Conservation (phyloP, 208 protist genomes). For the Phytomonas francai region DNA sequence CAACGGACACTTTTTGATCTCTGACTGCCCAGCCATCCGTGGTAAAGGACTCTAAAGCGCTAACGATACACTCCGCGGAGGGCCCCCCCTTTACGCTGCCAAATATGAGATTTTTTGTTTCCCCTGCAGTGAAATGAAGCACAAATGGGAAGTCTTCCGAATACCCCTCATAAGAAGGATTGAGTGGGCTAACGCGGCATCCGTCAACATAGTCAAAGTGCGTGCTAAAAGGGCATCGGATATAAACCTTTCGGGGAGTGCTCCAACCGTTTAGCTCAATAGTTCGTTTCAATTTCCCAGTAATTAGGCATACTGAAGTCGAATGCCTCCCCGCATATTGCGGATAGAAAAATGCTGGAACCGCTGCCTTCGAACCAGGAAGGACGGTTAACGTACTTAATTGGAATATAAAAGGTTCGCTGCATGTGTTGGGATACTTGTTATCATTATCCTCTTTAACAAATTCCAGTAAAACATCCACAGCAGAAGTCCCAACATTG, state of each 20-base stretch:
- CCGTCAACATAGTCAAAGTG: not conserved
- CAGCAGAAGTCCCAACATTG: slow-evolving; percentile 49
- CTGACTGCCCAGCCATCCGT: slow-evolving; percentile 26
- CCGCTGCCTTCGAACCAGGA: slow-evolving; percentile 19
- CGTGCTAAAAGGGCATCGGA: not conserved
- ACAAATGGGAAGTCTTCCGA: slow-evolving; percentile 23
- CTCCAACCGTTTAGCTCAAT: slow-evolving; percentile 27
- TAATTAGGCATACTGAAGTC: slow-evolving; percentile 16
- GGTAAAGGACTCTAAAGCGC: slow-evolving; percentile 27
- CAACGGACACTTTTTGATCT: not conserved
- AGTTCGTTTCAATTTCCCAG: slow-evolving; percentile 31
- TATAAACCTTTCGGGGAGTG: slow-evolving; percentile 20
- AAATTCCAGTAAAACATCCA: slow-evolving; percentile 39
- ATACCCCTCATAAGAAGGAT: slow-evolving; percentile 3
- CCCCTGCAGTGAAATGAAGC: slow-evolving; percentile 28
- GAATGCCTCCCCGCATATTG: slow-evolving; percentile 18
- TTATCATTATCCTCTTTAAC: slow-evolving; percentile 7
- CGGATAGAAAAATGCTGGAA: slow-evolving; percentile 23
- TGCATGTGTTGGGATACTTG: not conserved
- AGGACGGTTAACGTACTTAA: slow-evolving; percentile 27
- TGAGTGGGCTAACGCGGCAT: not conserved
- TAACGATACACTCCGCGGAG: slow-evolving; percentile 31
- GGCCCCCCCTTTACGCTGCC: slow-evolving; percentile 36
- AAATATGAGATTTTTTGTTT: slow-evolving; percentile 35
- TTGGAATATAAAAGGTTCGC: slow-evolving; percentile 31